phyloP scores from a whole-genome alignment of 31 red algal species.

The Pterothamnion heteromorphum region DNA sequence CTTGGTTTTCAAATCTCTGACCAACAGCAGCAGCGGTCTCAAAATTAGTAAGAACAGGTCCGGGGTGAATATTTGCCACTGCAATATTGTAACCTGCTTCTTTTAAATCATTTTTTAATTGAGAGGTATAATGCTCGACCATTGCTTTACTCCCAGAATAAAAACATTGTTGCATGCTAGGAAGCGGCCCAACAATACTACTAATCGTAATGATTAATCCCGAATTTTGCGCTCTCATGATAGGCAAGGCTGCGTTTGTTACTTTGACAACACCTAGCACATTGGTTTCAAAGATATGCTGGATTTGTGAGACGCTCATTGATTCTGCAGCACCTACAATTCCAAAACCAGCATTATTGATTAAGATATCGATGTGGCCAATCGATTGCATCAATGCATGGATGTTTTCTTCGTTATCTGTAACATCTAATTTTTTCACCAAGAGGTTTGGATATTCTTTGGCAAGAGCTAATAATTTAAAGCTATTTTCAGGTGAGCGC shows the following conservation, averaged over 20 bases:
- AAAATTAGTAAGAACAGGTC: no score
- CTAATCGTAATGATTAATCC: background rate
- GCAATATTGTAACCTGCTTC: no score
- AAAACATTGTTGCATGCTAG: no score
- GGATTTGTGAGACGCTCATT: constrained; percentile 6
- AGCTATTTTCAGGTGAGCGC: background rate
- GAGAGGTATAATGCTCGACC: no score
- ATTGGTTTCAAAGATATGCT: constrained; percentile 10
- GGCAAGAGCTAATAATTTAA: no score
- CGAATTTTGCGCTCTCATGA: constrained; percentile 9
- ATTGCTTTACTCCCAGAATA: no score
- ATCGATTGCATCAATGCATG: background rate
- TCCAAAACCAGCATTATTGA: constrained; percentile 32
- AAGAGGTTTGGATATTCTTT: background rate
- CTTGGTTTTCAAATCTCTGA: no score
- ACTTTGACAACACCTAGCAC: background rate
- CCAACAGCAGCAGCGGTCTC: no score
- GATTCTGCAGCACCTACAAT: constrained; percentile 15
- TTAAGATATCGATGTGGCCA: constrained; percentile 5
- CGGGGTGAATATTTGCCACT: no score
- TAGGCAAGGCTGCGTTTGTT: constrained; percentile 5
- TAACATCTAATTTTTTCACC: constrained; percentile 9
- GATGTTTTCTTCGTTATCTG: background rate
- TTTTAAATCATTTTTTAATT: no score
- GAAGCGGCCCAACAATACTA: background rate